A percentile compares a stretch with the other conserved stretches of the same genome.
Evolutionary conservation across 108 stramenopile genomes (phyloP).

Genomic region (Thalassiosira profunda): DNA sequence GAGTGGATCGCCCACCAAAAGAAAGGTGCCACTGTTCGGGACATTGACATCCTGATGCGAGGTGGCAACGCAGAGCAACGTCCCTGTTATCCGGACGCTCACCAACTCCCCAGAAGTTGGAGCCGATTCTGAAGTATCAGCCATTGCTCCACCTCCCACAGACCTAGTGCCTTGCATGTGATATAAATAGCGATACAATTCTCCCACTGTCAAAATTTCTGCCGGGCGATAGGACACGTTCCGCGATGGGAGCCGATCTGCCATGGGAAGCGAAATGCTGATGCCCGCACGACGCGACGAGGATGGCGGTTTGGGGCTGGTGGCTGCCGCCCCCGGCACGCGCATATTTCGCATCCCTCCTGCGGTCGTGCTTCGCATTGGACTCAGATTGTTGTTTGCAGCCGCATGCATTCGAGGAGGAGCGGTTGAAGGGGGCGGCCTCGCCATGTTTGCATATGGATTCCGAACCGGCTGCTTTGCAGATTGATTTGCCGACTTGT

Average conservation of each 20-base stretch:
- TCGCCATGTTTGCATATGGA: constrained; percentile 14
- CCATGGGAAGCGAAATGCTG: constrained; percentile 39
- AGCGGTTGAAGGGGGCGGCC: background rate
- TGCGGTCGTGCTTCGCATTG: background rate
- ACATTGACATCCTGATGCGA: constrained; percentile 17
- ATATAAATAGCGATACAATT: constrained; percentile 51
- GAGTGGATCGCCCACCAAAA: constrained; percentile 44
- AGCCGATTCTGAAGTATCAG: background rate
- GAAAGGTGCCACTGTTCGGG: constrained; percentile 28
- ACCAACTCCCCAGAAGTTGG: constrained; percentile 10
- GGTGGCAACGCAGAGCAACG: constrained; percentile 23
- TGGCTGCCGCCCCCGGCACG: background rate
- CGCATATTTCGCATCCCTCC: background rate
- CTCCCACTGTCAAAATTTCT: constrained; percentile 46
- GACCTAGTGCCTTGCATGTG: background rate
- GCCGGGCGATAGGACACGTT: constrained; percentile 48
- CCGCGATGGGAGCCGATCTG: constrained; percentile 48
- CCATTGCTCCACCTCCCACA: background rate
- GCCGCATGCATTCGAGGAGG: background rate
- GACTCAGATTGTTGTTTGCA: background rate
- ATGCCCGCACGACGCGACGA: constrained; percentile 4
- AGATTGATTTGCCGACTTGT: constrained; percentile 7
- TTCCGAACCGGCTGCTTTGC: constrained; percentile 3
- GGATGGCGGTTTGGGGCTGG: background rate
- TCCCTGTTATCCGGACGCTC: constrained; percentile 49